Evolutionary conservation across 2,329 filamentous ascomycete species (phyloP), one percentile per base, ranked within the genome.

Genomic region (Aspergillus clavatus): DNA sequence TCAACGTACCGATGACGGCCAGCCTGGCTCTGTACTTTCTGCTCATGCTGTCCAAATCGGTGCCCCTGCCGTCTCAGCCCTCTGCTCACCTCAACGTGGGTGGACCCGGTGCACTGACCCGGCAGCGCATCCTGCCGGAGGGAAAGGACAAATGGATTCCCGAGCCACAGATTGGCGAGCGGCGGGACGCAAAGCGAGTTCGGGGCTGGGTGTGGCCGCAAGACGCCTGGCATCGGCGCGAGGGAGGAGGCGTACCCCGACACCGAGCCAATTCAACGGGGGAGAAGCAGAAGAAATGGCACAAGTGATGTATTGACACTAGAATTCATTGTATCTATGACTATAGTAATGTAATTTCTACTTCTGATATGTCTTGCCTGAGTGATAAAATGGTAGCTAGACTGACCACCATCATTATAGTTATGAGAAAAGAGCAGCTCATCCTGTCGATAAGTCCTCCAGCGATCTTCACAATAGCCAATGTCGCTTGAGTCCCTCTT

Each of bases 41-140:
- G 12, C 77, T 83, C 45, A 83, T 84, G 79, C 74, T 84, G 3
- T 79, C 81, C 19, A 82, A 81, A 60, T 75, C 81, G 43, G 72
- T 75, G 31, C 76, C 80, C 1, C 69, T 84, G 28, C 77, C 76
- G 1, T 72, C 74, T 3, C 80, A 83, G 46, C 66, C 68, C 35
- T 72, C 75, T 11, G 81, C 78, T 62, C 74, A 75, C 53, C 72
- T 84, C 65, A 80, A 83, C 42, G 77, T 83, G 18, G 80, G 80
- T 7, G 77, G 75, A 3, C 77, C 79, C 1, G 77, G 76, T 3
- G 75, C 76, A 0, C 56, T 81, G 44, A 81, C 77, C 2, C 68
- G 81, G 27, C 74, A 79, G 59, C 74, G 76, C 38, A 70, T 76
- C 50, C 60, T 79, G 8, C 53, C 64, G 1, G 76, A 80, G 12